A percentile compares a stretch with the other conserved stretches of the same genome.
phyloP scores from a whole-genome alignment of 164 flowering plant species.

The Magnolia changhungtana region DNA sequence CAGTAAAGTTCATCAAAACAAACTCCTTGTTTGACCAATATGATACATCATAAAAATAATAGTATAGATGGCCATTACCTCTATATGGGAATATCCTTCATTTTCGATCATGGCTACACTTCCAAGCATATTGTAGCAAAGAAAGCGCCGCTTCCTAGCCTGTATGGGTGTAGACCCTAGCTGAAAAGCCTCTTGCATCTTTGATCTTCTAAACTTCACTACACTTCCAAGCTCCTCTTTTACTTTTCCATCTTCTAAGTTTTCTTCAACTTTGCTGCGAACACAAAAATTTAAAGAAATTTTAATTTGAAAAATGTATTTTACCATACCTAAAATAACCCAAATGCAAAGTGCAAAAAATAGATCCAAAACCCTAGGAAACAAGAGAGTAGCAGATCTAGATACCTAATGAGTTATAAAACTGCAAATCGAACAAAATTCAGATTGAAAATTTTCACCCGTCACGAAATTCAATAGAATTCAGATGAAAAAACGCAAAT shows the following conservation, averaged over 20 bases:
- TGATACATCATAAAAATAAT: background rate
- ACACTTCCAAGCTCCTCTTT: slow-evolving; percentile 29
- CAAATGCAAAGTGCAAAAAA: too few species aligned
- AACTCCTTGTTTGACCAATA: background rate
- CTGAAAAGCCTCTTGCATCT: slow-evolving; percentile 88
- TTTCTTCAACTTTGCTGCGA: slow-evolving; percentile 34
- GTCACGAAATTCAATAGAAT: too few species aligned
- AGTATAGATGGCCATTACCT: slow-evolving; percentile 40
- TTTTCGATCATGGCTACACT: slow-evolving; percentile 70
- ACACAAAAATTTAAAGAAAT: too few species aligned
- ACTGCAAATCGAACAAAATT: too few species aligned
- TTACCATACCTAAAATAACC: too few species aligned
- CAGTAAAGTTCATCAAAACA: background rate
- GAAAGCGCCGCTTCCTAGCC: slow-evolving; percentile 69
- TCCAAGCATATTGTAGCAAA: slow-evolving; percentile 97
- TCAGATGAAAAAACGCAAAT: too few species aligned
- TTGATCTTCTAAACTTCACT: slow-evolving; percentile 26
- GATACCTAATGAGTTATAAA: too few species aligned
- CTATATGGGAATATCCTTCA: slow-evolving; percentile 87
- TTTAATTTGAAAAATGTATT: too few species aligned
- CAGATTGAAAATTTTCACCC: too few species aligned
- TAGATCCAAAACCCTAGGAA: too few species aligned
- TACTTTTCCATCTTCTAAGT: slow-evolving; percentile 22
- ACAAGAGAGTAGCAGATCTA: too few species aligned
- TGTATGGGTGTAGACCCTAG: slow-evolving; percentile 82